A percentile compares a stretch with the other conserved stretches of the same genome.
These are phyloP conservation scores for Zoysia matrella DNA, from an alignment of 202 grass and related monocot genomes.

Conservation along the genomic window DNA sequence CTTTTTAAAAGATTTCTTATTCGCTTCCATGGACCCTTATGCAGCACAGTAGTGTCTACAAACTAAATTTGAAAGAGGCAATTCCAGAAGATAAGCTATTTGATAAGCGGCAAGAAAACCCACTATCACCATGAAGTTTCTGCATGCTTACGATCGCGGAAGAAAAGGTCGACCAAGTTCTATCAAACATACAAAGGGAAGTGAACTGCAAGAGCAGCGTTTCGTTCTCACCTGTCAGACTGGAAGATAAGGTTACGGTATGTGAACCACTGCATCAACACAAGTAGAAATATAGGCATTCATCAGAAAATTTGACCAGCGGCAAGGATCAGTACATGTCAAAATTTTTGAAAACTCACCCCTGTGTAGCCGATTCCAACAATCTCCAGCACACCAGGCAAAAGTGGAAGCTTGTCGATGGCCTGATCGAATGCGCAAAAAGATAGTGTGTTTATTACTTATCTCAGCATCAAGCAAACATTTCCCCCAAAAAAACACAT, in stretches of 20 bases:
- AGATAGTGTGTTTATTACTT: background rate
- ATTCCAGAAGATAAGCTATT: too few species aligned
- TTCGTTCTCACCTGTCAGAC: conserved; percentile 69
- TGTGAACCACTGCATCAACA: conserved; percentile 85
- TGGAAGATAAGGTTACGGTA: conserved; percentile 85
- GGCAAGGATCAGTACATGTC: background rate
- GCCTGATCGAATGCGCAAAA: conserved; percentile 43
- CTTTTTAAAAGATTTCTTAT: too few species aligned
- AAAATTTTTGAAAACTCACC: conserved; percentile 48
- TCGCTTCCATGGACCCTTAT: too few species aligned
- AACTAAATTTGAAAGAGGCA: too few species aligned
- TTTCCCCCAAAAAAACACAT: background rate
- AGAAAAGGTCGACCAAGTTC: background rate
- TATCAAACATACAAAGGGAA: background rate
- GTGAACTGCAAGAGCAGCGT: background rate
- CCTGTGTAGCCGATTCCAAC: conserved; percentile 90
- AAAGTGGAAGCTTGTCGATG: conserved; percentile 85
- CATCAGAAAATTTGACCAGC: conserved; percentile 18
- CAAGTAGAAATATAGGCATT: background rate
- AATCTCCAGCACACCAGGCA: conserved; percentile 83
- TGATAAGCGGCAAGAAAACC: too few species aligned
- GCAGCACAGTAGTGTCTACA: too few species aligned
- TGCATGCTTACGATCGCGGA: too few species aligned
- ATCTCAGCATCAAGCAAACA: background rate
- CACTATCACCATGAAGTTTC: too few species aligned